phyloP scores from a whole-genome alignment of 1,139 yeast species.

The Lodderomyces jiufengensis region DNA sequence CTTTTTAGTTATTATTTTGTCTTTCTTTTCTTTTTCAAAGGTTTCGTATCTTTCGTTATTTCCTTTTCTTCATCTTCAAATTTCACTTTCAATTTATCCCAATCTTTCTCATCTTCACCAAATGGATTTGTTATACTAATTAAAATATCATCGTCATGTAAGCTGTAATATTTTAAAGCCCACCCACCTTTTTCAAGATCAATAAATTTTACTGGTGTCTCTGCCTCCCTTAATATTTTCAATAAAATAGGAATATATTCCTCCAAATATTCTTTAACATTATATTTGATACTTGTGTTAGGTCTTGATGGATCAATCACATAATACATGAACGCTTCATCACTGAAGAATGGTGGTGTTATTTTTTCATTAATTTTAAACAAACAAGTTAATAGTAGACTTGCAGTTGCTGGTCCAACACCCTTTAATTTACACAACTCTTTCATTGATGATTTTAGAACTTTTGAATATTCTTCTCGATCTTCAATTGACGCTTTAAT shows the following conservation, averaged over 20 bases:
- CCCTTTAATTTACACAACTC: slow-evolving; percentile 36
- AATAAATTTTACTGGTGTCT: slow-evolving; percentile 15
- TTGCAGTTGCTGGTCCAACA: slow-evolving; percentile 52
- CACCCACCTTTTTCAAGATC: slow-evolving; percentile 36
- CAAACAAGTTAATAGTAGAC: slow-evolving; percentile 38
- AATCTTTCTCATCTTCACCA: slow-evolving; percentile 13
- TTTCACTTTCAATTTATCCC: slow-evolving; percentile 8
- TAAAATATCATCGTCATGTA: slow-evolving; percentile 23
- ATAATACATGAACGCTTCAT: slow-evolving; percentile 40
- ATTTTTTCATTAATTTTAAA: slow-evolving; percentile 16
- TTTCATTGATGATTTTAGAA: slow-evolving; percentile 25
- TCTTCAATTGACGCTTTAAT: slow-evolving; percentile 3
- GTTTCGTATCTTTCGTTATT: slow-evolving; percentile 7
- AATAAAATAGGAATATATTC: slow-evolving; percentile 28
- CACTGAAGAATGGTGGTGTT: slow-evolving; percentile 50
- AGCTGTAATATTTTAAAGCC: slow-evolving; percentile 32
- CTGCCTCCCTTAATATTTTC: slow-evolving; percentile 13
- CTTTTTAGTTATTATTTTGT: background rate
- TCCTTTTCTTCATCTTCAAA: slow-evolving; percentile 9
- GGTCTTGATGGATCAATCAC: slow-evolving; percentile 30
- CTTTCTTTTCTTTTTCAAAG: slow-evolving; percentile 2
- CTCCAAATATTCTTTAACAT: slow-evolving; percentile 38
- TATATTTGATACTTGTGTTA: slow-evolving; percentile 32
- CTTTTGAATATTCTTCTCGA: slow-evolving; percentile 15
- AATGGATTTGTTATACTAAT: slow-evolving; percentile 23